Evolutionary conservation across 2,329 filamentous ascomycete species (phyloP), one percentile per base, ranked within the genome.

Genomic region (Neonectria ditissima): DNA sequence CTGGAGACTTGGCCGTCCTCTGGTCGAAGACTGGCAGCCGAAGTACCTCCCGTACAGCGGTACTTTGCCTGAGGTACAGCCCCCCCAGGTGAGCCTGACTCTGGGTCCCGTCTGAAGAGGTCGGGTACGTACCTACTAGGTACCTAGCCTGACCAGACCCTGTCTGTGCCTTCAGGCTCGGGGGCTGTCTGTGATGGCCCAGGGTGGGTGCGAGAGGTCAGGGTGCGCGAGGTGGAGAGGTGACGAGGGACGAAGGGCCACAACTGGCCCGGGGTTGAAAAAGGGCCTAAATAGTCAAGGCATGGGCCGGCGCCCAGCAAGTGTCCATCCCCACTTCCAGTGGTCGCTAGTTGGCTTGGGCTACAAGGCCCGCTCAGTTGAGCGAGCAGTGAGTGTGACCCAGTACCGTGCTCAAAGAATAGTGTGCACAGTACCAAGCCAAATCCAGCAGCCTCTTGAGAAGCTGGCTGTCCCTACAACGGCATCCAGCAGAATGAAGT

Each of bases 1-100:
- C 20, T 2, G 43, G 28, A 16, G 18, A 63, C 60, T 44, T 57
- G 14, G 26, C 11, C n/a, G 37, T 48, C 20, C 1, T 16, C n/a
- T 7, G 10, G 3, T 2, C 24, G 37, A 34, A 45, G 55, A 55
- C 60, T 59, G 55, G 55, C 48, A 45, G 60, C 11, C n/a, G 43
- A 63, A 43, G 60, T 63, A 63, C 13, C 44, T 16, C 41, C 26
- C 24, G 52, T 39, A 20, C n/a, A 16, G 16, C 4, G 13, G 26
- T 63, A 63, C 60, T 48, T 63, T 63, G 22, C 8, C 9, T n/a
- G 26, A 63, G 28, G 60, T 63, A 63, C 60, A 62, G 48, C 43
- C 60, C 54, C 54, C 30, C 48, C 37, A 41, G 26, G 26, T 20
- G 50, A 51, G 54, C 55, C 60, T 63, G 54, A 63, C 60, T 55